Evolutionary conservation across 495 filamentous ascomycete genomes (phyloP).

Genomic region (Aspergillus hancockii): DNA sequence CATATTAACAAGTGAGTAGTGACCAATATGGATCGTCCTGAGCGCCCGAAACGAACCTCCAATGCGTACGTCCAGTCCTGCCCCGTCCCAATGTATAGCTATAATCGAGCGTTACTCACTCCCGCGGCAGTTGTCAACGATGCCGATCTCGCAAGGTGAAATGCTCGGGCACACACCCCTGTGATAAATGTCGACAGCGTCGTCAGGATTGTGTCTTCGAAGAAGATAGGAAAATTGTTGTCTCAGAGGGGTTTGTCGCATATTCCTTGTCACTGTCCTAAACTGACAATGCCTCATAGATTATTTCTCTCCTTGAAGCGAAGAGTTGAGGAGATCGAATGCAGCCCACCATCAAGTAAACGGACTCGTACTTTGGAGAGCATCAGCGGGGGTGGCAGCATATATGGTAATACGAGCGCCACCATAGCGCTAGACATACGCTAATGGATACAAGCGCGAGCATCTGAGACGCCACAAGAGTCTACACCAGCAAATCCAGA

Average conservation of each 20-base stretch:
- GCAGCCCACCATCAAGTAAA: conserved; percentile 9
- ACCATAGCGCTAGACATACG: background rate
- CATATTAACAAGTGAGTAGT: background rate
- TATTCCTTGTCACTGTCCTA: background rate
- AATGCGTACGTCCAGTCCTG: conserved; percentile 21
- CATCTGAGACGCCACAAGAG: conserved; percentile 4
- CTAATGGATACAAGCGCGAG: background rate
- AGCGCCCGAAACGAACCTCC: conserved; percentile 18
- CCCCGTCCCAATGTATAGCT: background rate
- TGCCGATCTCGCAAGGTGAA: conserved; percentile 38
- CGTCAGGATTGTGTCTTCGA: conserved; percentile 31
- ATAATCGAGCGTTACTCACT: background rate
- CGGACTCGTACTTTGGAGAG: conserved; percentile 5
- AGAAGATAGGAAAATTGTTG: conserved; percentile 33
- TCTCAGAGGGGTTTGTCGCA: conserved; percentile 28
- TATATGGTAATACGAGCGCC: conserved; percentile 3
- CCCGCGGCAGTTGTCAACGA: conserved; percentile 26
- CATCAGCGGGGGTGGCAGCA: conserved; percentile 4
- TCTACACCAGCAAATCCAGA: conserved; percentile 13
- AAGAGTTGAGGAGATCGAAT: conserved; percentile 20
- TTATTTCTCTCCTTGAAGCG: conserved; percentile 25
- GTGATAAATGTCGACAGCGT: conserved; percentile 32
- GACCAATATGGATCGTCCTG: conserved; percentile 13
- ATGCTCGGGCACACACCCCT: conserved; percentile 33
- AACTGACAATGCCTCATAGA: background rate